These are phyloP conservation scores for Leccinum barrowsii DNA, from an alignment of 768 basidiomycete species.

Conservation along the genomic window DNA sequence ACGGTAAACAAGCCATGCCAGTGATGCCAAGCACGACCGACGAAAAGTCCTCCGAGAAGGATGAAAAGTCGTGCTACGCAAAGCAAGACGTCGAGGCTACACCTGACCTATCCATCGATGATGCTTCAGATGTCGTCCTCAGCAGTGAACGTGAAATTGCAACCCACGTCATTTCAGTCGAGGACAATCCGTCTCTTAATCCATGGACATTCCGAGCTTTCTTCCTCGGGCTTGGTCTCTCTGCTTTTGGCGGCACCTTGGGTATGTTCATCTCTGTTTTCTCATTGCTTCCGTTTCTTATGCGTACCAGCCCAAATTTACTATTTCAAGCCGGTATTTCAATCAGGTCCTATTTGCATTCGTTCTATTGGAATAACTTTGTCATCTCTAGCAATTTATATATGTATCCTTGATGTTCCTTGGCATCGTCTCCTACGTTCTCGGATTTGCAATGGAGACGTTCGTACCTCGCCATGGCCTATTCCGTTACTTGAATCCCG, in stretches of 20 bases:
- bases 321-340: constrained; percentile 53
- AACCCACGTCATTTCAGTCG: constrained; percentile 36
- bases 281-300: neutral
- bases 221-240: neutral
- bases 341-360: neutral
- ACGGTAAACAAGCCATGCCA: neutral
- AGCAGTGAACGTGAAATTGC: constrained; percentile 44
- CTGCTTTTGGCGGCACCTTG: neutral
- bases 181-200: neutral
- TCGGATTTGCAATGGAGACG: constrained; percentile 46
- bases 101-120: constrained; percentile 1
- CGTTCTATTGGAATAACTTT: constrained; percentile 1
- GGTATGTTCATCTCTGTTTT: neutral
- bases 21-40: neutral
- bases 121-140: constrained; percentile 24
- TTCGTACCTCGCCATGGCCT: constrained; percentile 44
- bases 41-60: constrained; percentile 6
- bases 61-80: constrained; percentile 13
- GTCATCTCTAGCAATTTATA: constrained; percentile 43
- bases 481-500: constrained; percentile 51
- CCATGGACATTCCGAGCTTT: neutral
- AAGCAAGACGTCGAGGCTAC: constrained; percentile 33
- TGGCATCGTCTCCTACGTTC: constrained; percentile 45
- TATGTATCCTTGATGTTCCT: constrained; percentile 52
- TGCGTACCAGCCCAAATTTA: constrained; percentile 47